Evolutionary conservation across 2,329 filamentous ascomycete genomes (phyloP), one percentile per base, ranked within the genome.

Genomic region (Colletotrichum plurivorum): DNA sequence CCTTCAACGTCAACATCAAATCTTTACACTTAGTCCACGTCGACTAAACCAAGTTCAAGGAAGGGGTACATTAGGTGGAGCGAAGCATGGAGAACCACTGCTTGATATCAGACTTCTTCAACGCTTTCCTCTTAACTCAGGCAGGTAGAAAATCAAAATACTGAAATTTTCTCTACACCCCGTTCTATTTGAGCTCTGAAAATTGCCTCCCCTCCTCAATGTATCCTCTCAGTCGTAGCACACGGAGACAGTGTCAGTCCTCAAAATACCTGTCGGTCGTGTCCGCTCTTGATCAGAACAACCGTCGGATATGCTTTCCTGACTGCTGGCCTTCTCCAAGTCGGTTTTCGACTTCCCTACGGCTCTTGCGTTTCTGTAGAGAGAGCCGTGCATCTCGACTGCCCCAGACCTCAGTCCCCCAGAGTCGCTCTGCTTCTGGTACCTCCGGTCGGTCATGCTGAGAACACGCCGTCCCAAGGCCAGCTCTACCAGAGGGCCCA

Each of bases 381-480:
- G 49, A 31, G 56, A 48, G 15, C 41, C 41, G 4, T 49, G 13
- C 27, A 61, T 31, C 41, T 55, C 43, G 0, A 55, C 51, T 13
- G 10, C 56, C 4, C 49, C 57, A 5, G 57, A 43, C n/a, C 13
- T 49, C 12, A 64, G 31, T 10, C 49, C 57, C 13, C 9, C 20
- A 13, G 63, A 31, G 20, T 55, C 43, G 16, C 56, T 55, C 10
- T 62, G 63, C 16, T 61, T 55, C 20, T 55, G 49, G 22, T 66
- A 62, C 5, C 45, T 62, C 2, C 63, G 36, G 12, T 62, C 57
- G 1, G 51, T 66, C 4, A 56, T 48, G 18, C 63, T 55, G 1
- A 66, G 49, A 7, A 62, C 49, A 8, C 56, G 49, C 2, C 43
- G 49, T 5, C 43, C 63, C 7, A 62, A 27, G 10, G 57, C 56